These are phyloP conservation scores for Apiospora sp. DNA, from an alignment of 2,329 filamentous ascomycete species.

Conservation along the genomic window DNA sequence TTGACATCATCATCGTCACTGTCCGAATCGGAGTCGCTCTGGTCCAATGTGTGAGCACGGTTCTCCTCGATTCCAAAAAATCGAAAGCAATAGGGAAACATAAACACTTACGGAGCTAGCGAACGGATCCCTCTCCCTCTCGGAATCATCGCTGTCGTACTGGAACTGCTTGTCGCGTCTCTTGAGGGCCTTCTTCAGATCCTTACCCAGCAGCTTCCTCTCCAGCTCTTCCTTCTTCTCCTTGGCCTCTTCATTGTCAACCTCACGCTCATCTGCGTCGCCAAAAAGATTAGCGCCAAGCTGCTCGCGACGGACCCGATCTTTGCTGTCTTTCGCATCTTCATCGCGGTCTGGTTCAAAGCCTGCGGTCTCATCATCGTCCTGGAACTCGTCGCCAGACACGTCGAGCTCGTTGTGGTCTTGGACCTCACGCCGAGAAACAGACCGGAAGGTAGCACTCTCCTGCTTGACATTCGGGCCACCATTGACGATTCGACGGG, in stretches of 20 bases:
- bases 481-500: conserved; percentile 67
- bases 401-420: conserved; percentile 76
- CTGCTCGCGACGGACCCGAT: conserved; percentile 80
- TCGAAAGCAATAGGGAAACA: conserved; percentile 19
- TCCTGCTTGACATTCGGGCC: conserved; percentile 72
- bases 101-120: conserved; percentile 56
- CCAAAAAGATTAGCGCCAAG: conserved; percentile 87
- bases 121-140: conserved; percentile 58
- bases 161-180: conserved; percentile 88
- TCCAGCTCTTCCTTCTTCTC: conserved; percentile 73
- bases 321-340: conserved; percentile 75
- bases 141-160: conserved; percentile 75
- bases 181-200: conserved; percentile 79
- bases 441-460: conserved; percentile 68
- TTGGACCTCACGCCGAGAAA: conserved; percentile 68
- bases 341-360: conserved; percentile 85
- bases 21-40: conserved; percentile 53
- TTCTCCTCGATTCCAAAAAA: not conserved
- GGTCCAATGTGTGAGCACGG: conserved; percentile 37
- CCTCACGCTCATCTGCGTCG: conserved; percentile 71
- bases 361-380: conserved; percentile 82
- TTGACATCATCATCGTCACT: conserved; percentile 40
- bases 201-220: conserved; percentile 76
- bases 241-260: conserved; percentile 78
- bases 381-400: conserved; percentile 79